Percentiles rank a stretch among this genome's conserved stretches.
Conservation (phyloP, 1,139 yeast genomes). For the Tardiomyces digboiensis region DNA sequence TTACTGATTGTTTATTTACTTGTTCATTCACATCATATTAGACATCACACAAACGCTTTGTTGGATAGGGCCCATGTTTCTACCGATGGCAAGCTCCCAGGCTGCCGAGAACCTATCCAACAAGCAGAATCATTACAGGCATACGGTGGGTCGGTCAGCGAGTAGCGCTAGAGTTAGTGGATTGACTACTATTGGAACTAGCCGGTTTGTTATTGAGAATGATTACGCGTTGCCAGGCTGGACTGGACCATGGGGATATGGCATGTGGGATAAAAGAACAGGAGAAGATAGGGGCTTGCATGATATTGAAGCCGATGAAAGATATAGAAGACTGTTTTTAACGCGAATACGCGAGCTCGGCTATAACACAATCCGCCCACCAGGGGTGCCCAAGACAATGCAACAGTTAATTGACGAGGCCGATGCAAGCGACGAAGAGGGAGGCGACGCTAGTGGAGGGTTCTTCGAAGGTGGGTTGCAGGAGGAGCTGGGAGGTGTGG, state of each 20-base stretch:
- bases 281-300: neutral
- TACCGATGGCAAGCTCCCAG: neutral
- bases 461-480: neutral
- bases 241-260: neutral
- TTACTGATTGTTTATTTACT: no score
- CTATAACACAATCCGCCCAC: constrained; percentile 12
- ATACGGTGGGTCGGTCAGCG: neutral
- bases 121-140: neutral
- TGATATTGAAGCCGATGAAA: neutral
- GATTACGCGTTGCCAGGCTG: neutral
- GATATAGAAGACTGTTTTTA: neutral
- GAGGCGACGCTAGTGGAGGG: neutral
- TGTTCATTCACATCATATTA: no score
- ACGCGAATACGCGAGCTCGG: constrained; percentile 9
- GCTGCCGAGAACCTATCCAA: neutral
- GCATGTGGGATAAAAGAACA: neutral
- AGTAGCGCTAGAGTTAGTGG: neutral
- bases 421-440: constrained; percentile 1
- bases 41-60: no score
- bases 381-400: constrained; percentile 14
- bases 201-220: neutral
- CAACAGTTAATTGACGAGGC: constrained; percentile 11
- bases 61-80: no score
- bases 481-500: no score
- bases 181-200: neutral